phyloP scores from a whole-genome alignment of 257 asterid genomes.

The Plantago elongata region DNA sequence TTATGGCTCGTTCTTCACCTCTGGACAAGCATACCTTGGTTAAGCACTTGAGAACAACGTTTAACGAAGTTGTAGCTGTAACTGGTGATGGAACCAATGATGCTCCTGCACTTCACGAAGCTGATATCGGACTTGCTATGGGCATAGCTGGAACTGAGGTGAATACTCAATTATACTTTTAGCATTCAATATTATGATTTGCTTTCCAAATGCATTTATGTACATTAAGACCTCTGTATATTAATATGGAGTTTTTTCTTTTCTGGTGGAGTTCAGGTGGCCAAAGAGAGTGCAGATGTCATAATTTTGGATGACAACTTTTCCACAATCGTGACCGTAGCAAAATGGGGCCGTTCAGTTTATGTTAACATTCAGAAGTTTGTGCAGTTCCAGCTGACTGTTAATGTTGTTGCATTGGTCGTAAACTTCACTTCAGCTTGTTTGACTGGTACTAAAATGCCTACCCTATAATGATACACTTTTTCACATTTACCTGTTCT shows the following conservation, averaged over 20 bases:
- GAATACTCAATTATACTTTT: background rate
- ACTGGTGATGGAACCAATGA: slow-evolving; percentile 63
- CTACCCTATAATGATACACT: background rate
- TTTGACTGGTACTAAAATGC: slow-evolving; percentile 49
- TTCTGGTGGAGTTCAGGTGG: slow-evolving; percentile 41
- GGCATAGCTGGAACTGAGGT: slow-evolving; percentile 68
- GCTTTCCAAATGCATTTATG: background rate
- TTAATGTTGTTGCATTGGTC: slow-evolving; percentile 75
- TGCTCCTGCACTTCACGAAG: slow-evolving; percentile 61
- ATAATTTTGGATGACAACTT: slow-evolving; percentile 50
- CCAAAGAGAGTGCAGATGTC: slow-evolving; percentile 57
- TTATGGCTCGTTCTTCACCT: slow-evolving; percentile 98
- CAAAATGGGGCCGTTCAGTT: slow-evolving; percentile 98
- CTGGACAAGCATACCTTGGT: slow-evolving; percentile 88
- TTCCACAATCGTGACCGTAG: slow-evolving; percentile 94
- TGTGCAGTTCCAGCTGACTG: slow-evolving; percentile 93
- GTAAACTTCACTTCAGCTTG: slow-evolving; percentile 95
- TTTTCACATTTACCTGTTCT: background rate
- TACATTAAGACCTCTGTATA: background rate
- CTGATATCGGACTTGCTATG: slow-evolving; percentile 62
- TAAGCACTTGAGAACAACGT: slow-evolving; percentile 82
- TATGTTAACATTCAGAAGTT: slow-evolving; percentile 89
- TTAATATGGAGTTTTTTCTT: background rate
- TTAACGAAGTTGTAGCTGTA: slow-evolving; percentile 69
- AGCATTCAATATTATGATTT: background rate